A percentile compares a stretch with the other conserved stretches of the same genome.
phyloP scores from a whole-genome alignment of 768 basidiomycete genomes.

The Termitomyces sp. region DNA sequence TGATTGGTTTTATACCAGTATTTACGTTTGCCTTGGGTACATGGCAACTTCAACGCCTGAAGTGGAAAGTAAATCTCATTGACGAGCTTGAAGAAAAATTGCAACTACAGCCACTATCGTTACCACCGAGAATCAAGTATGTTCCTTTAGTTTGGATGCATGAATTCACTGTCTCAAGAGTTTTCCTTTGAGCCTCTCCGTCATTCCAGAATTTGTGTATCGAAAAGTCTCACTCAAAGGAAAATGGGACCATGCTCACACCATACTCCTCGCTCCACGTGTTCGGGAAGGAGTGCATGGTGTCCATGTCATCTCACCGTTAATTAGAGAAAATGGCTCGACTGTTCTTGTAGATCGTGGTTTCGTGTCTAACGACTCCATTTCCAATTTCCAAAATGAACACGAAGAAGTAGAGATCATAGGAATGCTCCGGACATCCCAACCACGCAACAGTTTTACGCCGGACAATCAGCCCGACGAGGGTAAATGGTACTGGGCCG shows the following conservation, averaged over 20 bases:
- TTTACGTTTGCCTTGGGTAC: slow-evolving; percentile 86
- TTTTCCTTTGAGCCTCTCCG: slow-evolving; percentile 41
- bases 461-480: slow-evolving; percentile 79
- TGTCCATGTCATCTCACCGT: slow-evolving; percentile 82
- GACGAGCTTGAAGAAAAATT: slow-evolving; percentile 92
- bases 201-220: slow-evolving; percentile 84
- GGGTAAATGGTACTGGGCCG: slow-evolving; percentile 91
- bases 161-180: slow-evolving; percentile 11
- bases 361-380: slow-evolving; percentile 63
- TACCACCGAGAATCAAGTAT: slow-evolving; percentile 88
- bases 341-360: slow-evolving; percentile 92
- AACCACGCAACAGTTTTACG: slow-evolving; percentile 72
- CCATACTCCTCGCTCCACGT: slow-evolving; percentile 80
- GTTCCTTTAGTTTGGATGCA: slow-evolving; percentile 15
- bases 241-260: slow-evolving; percentile 68
- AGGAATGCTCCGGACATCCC: slow-evolving; percentile 83
- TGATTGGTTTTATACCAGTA: slow-evolving; percentile 82
- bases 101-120: slow-evolving; percentile 63
- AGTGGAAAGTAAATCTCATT: slow-evolving; percentile 94
- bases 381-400: slow-evolving; percentile 27
- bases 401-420: slow-evolving; percentile 63
- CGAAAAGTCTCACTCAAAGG: slow-evolving; percentile 80
- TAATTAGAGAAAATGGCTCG: slow-evolving; percentile 71
- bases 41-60: slow-evolving; percentile 90
- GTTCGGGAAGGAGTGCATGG: slow-evolving; percentile 88